Base-by-base conservation (phyloP, 805 yeast genomes). In the Vanderwaltozyma yarrowii region DNA sequence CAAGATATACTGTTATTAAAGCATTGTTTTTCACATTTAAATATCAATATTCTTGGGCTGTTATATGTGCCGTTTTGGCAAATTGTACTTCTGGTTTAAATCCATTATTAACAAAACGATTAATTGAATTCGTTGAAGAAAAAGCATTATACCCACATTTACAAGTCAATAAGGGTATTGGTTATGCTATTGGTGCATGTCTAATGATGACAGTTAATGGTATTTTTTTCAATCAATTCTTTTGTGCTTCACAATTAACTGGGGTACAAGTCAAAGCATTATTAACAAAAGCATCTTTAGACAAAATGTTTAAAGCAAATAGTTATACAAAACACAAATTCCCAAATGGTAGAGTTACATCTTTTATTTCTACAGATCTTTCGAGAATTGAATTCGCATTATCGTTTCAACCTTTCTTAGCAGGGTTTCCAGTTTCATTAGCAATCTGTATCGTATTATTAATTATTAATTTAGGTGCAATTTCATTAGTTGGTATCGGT, bases 341-440 rank as follows among this genome's bases (percentile, higher is more conserved):
- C 51, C 78, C 94, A 1, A 69, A 75, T 19, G 80, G 89, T 31
- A 75, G 72, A 42, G 71, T 87, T 40, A 83, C 94, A 23, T 76
- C 87, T 9, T 61, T 85, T 56, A 72, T 86, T 56, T 83, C 92
- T 44, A 78, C 94, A 2, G 96, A 87, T 55, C 64, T 86, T 28
- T 72, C 88, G 13, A 74, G 95, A 52, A 69, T 87, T 25, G 95
- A 85, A 58, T 69, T 82, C 46, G 86, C 87, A 8, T 58, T 77
- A n/a, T 75, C 74, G 4, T 80, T 78, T 45, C 76, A 78, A 50
- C 81, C 82, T 4, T 75, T 78, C 51, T 52, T 79, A 17, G 58
- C 79, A 47, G 65, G 76, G 12, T 73, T 83, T 52, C 86, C 88
- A 0, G 64, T 80, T 7, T 70, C 83, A 1, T 60, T 83, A 36